phyloP scores from a whole-genome alignment of 2,329 filamentous ascomycete genomes.

The Trichoderma pleuroti region DNA sequence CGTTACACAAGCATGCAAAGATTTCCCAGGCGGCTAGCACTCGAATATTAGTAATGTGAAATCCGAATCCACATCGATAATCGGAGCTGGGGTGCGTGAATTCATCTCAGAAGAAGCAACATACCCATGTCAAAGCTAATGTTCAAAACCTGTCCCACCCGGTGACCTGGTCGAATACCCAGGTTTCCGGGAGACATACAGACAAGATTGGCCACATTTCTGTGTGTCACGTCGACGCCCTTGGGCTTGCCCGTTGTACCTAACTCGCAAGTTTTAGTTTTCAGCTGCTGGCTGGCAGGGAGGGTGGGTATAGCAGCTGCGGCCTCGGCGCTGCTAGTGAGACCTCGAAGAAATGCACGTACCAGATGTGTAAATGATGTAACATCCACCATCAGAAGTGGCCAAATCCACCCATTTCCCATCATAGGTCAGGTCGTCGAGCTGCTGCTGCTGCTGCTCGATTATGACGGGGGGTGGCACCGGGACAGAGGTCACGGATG shows the following conservation, averaged over 20 bases:
- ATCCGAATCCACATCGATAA: constrained; percentile 16
- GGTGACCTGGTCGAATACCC: constrained; percentile 46
- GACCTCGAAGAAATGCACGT: constrained; percentile 12
- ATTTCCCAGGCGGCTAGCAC: constrained; percentile 57
- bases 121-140: constrained; percentile 61
- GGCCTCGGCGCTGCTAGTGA: background rate
- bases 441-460: constrained; percentile 24
- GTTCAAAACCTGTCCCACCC: constrained; percentile 54
- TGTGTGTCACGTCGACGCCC: constrained; percentile 55
- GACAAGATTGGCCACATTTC: constrained; percentile 52
- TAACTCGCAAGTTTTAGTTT: constrained; percentile 21
- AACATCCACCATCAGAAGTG: constrained; percentile 39
- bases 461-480: constrained; percentile 28
- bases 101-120: constrained; percentile 21
- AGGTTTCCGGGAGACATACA: constrained; percentile 49
- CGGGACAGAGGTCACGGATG: constrained; percentile 28
- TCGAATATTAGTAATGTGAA: constrained; percentile 16
- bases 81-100: background rate
- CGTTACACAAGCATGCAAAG: constrained; percentile 54
- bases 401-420: constrained; percentile 32
- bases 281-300: background rate
- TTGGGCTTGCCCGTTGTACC: constrained; percentile 56
- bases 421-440: background rate
- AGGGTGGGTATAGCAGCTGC: background rate
- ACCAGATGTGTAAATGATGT: constrained; percentile 55